phyloP scores from a whole-genome alignment of 176 grass and related monocot genomes.

The Musa troglodytarum region DNA sequence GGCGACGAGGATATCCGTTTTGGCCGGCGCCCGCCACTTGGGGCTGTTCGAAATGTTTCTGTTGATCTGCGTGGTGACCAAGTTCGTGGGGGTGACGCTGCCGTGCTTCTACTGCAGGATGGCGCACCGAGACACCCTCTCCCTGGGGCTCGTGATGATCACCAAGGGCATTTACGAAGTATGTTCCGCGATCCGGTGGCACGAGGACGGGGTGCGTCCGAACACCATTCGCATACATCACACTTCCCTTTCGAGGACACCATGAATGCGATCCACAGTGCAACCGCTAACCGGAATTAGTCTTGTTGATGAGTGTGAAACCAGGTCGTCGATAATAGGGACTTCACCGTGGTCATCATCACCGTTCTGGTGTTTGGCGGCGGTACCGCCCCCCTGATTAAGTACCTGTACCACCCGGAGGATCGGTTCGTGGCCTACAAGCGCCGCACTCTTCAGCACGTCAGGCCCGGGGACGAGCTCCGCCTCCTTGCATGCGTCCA shows the following conservation, averaged over 20 bases:
- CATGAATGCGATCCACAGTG: no score
- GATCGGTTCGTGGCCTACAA: conserved; percentile 52
- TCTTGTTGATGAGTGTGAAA: no score
- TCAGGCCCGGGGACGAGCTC: conserved; percentile 47
- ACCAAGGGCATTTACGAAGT: conserved; percentile 64
- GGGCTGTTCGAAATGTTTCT: conserved; percentile 33
- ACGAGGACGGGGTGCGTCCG: conserved; percentile 37
- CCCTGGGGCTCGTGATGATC: conserved; percentile 72
- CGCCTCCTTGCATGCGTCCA: conserved; percentile 60
- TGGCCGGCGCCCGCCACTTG: conserved; percentile 27
- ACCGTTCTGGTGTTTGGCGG: conserved; percentile 38
- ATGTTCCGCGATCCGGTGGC: conserved; percentile 30
- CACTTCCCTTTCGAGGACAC: no score
- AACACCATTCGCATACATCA: no score
- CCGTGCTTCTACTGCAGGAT: conserved; percentile 49
- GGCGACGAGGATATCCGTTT: conserved; percentile 23
- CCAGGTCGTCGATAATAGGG: conserved; percentile 28
- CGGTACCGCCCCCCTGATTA: conserved; percentile 32
- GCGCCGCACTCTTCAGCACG: conserved; percentile 52
- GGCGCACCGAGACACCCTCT: conserved; percentile 29
- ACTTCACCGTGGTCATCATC: conserved; percentile 44
- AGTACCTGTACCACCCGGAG: conserved; percentile 65
- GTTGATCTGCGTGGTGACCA: conserved; percentile 28
- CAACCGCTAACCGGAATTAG: background rate
- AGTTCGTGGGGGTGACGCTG: conserved; percentile 33